phyloP scores from a whole-genome alignment of 2,329 filamentous ascomycete genomes.

The Trichoderma citrinoviride region DNA sequence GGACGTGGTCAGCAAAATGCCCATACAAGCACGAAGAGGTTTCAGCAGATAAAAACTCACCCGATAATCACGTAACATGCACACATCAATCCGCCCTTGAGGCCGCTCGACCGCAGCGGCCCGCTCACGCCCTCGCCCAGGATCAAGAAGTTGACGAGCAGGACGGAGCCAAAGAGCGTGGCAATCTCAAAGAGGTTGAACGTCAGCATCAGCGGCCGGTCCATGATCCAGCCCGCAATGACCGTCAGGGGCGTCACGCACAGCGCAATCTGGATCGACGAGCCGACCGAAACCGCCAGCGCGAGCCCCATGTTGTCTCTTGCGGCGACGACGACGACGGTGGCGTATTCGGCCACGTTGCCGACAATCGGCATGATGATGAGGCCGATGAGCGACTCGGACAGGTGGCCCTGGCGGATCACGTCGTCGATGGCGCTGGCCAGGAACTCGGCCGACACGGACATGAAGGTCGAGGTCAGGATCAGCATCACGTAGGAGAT shows the following conservation, averaged over 20 bases:
- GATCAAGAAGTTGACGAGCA: slow-evolving; percentile 74
- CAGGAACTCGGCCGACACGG: slow-evolving; percentile 60
- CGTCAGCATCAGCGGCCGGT: slow-evolving; percentile 60
- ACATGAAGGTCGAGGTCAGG: slow-evolving; percentile 54
- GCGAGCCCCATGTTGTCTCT: slow-evolving; percentile 63
- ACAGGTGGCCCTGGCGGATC: slow-evolving; percentile 47
- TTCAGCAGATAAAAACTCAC: slow-evolving; percentile 25
- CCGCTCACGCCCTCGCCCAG: slow-evolving; percentile 65
- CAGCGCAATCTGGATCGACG: slow-evolving; percentile 60
- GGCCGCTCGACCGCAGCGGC: slow-evolving; percentile 51
- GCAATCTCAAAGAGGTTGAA: slow-evolving; percentile 76
- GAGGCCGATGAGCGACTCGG: slow-evolving; percentile 58
- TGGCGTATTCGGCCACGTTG: slow-evolving; percentile 63
- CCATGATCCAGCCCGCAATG: slow-evolving; percentile 57
- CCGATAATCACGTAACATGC: slow-evolving; percentile 54
- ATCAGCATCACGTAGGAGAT: slow-evolving; percentile 52
- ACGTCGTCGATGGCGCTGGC: slow-evolving; percentile 58
- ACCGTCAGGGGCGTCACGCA: slow-evolving; percentile 61
- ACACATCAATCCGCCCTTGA: slow-evolving; percentile 56
- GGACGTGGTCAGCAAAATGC: neutral
- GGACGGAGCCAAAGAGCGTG: slow-evolving; percentile 65
- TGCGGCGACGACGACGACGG: slow-evolving; percentile 56
- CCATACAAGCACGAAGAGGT: neutral
- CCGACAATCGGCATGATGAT: slow-evolving; percentile 62
- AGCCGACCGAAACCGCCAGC: slow-evolving; percentile 59